Conservation (phyloP, 768 basidiomycete genomes). For the Dentipellis fragilis region DNA sequence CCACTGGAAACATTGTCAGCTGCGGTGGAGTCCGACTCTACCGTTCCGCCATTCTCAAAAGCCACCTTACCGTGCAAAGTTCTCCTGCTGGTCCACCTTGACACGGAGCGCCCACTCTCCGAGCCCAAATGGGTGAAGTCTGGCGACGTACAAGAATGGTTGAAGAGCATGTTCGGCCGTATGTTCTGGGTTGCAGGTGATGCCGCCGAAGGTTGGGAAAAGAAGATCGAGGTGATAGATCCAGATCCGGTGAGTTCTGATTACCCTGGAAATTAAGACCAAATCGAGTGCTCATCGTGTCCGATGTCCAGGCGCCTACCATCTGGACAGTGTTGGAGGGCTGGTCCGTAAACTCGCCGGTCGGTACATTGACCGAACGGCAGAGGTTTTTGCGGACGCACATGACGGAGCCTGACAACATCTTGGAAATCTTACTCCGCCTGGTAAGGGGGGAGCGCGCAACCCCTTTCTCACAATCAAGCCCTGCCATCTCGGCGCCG, state of each 20-base stretch:
- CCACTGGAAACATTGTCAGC: constrained; percentile 41
- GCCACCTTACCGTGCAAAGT: constrained; percentile 41
- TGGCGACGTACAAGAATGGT: constrained; percentile 91
- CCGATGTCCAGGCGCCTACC: constrained; percentile 63
- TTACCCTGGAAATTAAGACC: constrained; percentile 1
- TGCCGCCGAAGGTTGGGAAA: constrained; percentile 87
- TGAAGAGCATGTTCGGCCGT: constrained; percentile 76
- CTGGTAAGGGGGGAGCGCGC: constrained; percentile 86
- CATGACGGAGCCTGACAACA: constrained; percentile 76
- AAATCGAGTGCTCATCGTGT: not conserved
- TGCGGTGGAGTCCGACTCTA: constrained; percentile 39
- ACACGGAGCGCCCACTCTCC: constrained; percentile 79
- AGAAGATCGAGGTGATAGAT: constrained; percentile 84
- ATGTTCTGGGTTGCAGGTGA: constrained; percentile 83
- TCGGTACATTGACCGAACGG: constrained; percentile 65
- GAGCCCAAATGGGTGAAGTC: constrained; percentile 97
- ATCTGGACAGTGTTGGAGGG: constrained; percentile 84
- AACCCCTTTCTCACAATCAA: constrained; percentile 54
- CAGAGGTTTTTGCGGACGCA: constrained; percentile 85
- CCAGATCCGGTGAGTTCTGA: constrained; percentile 75
- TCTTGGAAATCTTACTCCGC: constrained; percentile 87
- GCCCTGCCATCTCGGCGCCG: constrained; percentile 52
- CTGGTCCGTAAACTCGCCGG: constrained; percentile 81
- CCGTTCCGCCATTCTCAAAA: constrained; percentile 66
- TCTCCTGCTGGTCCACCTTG: constrained; percentile 69